A percentile compares a stretch with the other conserved stretches of the same genome.
Conservation (phyloP, 1,284 basidiomycete species). For the Hypsizygus ulmarius region DNA sequence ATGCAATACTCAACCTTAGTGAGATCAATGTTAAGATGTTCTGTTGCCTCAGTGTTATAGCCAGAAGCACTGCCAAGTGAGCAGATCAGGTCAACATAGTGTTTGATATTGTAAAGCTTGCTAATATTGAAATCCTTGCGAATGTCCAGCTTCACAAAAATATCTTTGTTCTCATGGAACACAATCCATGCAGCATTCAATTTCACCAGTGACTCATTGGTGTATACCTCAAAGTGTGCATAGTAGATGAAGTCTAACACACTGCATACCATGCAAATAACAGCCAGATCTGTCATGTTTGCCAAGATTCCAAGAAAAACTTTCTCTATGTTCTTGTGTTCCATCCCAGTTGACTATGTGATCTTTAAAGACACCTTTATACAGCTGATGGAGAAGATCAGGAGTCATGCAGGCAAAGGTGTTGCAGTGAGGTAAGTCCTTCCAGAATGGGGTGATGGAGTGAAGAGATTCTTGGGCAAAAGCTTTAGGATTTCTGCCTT, state of each 20-base stretch:
- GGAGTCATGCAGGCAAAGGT: constrained; percentile 5
- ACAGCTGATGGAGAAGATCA: constrained; percentile 29
- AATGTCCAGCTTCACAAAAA: constrained; percentile 17
- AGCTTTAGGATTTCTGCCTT: constrained; percentile 9
- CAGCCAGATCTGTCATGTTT: constrained; percentile 10
- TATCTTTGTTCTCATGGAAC: constrained; percentile 21
- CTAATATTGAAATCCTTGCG: constrained; percentile 20
- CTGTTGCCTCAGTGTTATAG: constrained; percentile 3
- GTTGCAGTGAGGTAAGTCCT: constrained; percentile 9
- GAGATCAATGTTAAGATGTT: constrained; percentile 9
- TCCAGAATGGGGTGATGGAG: constrained; percentile 13
- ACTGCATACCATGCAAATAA: constrained; percentile 17
- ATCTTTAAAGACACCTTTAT: constrained; percentile 37
- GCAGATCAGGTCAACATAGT: constrained; percentile 7
- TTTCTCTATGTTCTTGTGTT: constrained; percentile 28
- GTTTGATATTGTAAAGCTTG: constrained; percentile 9
- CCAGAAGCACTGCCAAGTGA: constrained; percentile 4
- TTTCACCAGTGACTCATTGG: constrained; percentile 13
- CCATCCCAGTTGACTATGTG: constrained; percentile 26
- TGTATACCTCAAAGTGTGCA: constrained; percentile 23
- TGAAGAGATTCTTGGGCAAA: constrained; percentile 15
- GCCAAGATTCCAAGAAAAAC: constrained; percentile 24
- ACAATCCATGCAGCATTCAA: constrained; percentile 10
- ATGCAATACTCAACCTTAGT: constrained; percentile 8
- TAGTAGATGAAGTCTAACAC: constrained; percentile 30